Conservation (phyloP, 148 eudicot species). For the Tetragonia tetragonoides region DNA sequence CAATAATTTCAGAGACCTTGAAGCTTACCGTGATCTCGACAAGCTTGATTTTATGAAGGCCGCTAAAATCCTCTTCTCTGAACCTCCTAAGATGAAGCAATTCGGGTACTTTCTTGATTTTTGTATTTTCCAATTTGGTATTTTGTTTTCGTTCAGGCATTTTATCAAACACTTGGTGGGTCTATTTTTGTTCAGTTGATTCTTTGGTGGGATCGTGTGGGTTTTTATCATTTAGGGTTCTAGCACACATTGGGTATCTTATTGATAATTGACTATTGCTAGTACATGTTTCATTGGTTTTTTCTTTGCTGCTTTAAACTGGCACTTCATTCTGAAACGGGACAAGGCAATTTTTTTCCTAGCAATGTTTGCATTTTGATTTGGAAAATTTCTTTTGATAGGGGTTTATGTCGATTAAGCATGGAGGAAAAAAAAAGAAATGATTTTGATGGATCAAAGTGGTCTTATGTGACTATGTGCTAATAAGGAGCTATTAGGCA, state of each 20-base stretch:
- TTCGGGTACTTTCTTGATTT: conserved; percentile 53
- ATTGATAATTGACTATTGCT: not conserved
- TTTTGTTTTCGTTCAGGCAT: conserved; percentile 30
- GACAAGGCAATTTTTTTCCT: not conserved
- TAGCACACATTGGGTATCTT: not conserved
- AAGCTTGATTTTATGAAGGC: conserved; percentile 83
- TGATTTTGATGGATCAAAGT: not conserved
- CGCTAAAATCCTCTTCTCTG: conserved; percentile 66
- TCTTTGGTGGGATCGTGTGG: not conserved
- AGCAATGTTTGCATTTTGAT: not conserved
- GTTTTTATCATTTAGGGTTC: conserved; percentile 12
- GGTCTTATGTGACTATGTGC: not conserved
- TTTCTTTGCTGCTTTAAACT: not conserved
- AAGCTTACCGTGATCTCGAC: conserved; percentile 53
- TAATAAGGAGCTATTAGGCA: too few relatives aligned
- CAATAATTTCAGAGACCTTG: conserved; percentile 22
- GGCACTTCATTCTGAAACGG: not conserved
- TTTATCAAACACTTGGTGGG: conserved; percentile 28
- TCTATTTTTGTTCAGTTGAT: not conserved
- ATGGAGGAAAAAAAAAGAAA: not conserved
- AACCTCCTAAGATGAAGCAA: conserved; percentile 52
- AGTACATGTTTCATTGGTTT: not conserved
- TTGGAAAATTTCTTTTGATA: not conserved
- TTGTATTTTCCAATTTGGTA: not conserved
- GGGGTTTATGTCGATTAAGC: not conserved